These are phyloP conservation scores for Xylaria sp. DNA, from an alignment of 2,329 filamentous ascomycete species.

Conservation along the genomic window DNA sequence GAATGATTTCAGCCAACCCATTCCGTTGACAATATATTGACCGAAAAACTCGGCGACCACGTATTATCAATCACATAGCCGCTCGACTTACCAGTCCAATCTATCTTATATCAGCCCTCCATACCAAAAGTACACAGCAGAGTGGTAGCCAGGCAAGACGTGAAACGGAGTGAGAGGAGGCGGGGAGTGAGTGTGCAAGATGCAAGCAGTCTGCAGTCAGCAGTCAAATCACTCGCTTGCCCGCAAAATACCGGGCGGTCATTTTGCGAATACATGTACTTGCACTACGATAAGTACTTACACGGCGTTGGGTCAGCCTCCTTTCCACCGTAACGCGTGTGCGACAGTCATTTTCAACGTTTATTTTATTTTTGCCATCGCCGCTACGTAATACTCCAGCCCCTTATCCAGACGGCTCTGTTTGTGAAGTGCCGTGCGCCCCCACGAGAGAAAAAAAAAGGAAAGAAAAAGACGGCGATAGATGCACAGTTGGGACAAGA, in stretches of 20 bases:
- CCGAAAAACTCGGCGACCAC: slow-evolving; percentile 36
- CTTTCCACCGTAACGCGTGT: slow-evolving; percentile 1
- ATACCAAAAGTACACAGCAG: slow-evolving; percentile 23
- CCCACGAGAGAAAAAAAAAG: neutral
- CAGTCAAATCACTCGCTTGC: neutral
- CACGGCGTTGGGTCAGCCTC: slow-evolving; percentile 1
- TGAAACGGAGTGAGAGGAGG: slow-evolving; percentile 20
- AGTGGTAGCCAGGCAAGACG: slow-evolving; percentile 17
- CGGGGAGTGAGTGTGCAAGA: slow-evolving; percentile 12
- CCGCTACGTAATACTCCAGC: slow-evolving; percentile 3
- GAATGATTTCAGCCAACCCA: slow-evolving; percentile 25
- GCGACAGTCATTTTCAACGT: slow-evolving; percentile 12
- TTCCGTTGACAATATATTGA: slow-evolving; percentile 22
- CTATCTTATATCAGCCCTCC: slow-evolving; percentile 28
- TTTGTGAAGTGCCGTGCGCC: neutral
- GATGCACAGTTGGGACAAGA: neutral
- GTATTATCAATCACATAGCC: neutral
- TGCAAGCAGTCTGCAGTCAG: neutral
- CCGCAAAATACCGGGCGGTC: neutral
- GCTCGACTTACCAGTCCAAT: slow-evolving; percentile 17
- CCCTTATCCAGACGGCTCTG: neutral
- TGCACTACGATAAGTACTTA: neutral
- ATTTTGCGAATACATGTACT: slow-evolving; percentile 7
- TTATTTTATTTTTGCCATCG: neutral
- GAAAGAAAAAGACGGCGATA: neutral